Conservation (phyloP, 2,329 filamentous ascomycete species). For the Aspergillus sp. region DNA sequence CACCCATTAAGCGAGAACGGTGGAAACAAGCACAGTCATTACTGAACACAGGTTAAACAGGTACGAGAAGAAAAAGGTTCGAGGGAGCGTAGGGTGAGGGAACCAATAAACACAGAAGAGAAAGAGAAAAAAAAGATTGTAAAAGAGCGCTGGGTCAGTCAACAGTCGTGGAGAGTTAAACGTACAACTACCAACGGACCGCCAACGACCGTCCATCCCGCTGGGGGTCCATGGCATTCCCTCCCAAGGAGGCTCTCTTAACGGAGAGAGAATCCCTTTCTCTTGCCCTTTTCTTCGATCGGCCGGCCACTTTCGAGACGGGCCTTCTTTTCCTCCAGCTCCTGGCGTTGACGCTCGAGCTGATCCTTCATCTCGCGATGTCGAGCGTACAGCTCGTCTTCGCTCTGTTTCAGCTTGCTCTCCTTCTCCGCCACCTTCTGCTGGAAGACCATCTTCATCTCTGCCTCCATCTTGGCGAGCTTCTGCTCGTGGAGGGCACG, state of each 20-base stretch:
- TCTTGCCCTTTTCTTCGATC: constrained; percentile 96
- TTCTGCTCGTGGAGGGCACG: constrained; percentile 98
- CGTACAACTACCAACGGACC: constrained; percentile 20
- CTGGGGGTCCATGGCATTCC: constrained; percentile 17
- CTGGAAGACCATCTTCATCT: constrained; percentile 99
- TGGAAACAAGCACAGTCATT: not conserved
- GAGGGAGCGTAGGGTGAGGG: constrained; percentile 30
- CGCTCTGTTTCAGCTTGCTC: constrained; percentile 98
- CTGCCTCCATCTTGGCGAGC: constrained; percentile 99
- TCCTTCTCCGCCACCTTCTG: constrained; percentile 99
- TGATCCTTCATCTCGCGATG: constrained; percentile 99
- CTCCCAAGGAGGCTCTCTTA: constrained; percentile 49
- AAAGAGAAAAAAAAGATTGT: constrained; percentile 23
- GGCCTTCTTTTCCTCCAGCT: constrained; percentile 97
- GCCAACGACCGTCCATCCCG: constrained; percentile 21
- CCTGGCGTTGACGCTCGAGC: constrained; percentile 87
- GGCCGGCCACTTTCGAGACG: constrained; percentile 93
- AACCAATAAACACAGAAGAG: constrained; percentile 27
- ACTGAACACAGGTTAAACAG: constrained; percentile 26
- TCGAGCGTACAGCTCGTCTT: constrained; percentile 96
- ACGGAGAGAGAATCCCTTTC: constrained; percentile 98
- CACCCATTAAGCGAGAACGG: constrained; percentile 18
- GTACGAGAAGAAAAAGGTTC: constrained; percentile 26
- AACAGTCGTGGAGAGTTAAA: constrained; percentile 27
- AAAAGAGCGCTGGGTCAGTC: constrained; percentile 27